Conservation (phyloP, 2,329 filamentous ascomycete genomes). For the Fusarium sp. region DNA sequence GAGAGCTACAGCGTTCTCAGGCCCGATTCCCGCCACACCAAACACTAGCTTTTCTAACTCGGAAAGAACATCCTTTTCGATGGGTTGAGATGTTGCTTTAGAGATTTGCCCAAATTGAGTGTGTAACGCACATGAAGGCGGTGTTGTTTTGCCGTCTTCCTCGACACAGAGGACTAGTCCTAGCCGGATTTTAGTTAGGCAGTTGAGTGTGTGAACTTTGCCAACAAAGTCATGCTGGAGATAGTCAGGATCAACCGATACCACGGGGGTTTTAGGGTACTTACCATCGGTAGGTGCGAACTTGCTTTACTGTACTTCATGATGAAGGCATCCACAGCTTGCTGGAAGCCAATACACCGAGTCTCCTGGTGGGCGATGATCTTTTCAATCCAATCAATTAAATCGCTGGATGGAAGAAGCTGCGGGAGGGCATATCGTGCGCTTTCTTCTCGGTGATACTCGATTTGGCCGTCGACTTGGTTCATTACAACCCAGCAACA, state of each 20-base stretch:
- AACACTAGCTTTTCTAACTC: slow-evolving; percentile 49
- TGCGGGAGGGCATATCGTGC: slow-evolving; percentile 47
- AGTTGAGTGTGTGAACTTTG: slow-evolving; percentile 49
- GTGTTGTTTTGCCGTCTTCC: slow-evolving; percentile 41
- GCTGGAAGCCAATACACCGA: slow-evolving; percentile 47
- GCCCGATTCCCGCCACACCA: slow-evolving; percentile 43
- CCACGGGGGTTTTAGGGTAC: background rate
- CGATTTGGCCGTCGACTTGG: slow-evolving; percentile 46
- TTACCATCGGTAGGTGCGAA: slow-evolving; percentile 45
- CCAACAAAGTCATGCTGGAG: slow-evolving; percentile 43
- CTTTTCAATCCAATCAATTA: slow-evolving; percentile 47
- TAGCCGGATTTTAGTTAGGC: slow-evolving; percentile 47
- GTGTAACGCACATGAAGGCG: slow-evolving; percentile 49
- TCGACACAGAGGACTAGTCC: slow-evolving; percentile 47
- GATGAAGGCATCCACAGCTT: slow-evolving; percentile 49
- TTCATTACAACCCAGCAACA: slow-evolving; percentile 50
- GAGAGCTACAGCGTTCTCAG: slow-evolving; percentile 46
- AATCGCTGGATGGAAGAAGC: slow-evolving; percentile 40
- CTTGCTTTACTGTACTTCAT: slow-evolving; percentile 46
- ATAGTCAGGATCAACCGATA: slow-evolving; percentile 10
- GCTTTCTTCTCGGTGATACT: slow-evolving; percentile 47
- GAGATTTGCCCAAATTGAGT: slow-evolving; percentile 51
- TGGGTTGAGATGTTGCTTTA: slow-evolving; percentile 46
- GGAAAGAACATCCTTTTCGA: slow-evolving; percentile 47
- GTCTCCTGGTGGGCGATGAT: slow-evolving; percentile 45